Evolutionary conservation across 1,284 basidiomycete species (phyloP), one percentile per base, ranked within the genome.

Genomic region (Cutaneotrichosporon mucoides): DNA sequence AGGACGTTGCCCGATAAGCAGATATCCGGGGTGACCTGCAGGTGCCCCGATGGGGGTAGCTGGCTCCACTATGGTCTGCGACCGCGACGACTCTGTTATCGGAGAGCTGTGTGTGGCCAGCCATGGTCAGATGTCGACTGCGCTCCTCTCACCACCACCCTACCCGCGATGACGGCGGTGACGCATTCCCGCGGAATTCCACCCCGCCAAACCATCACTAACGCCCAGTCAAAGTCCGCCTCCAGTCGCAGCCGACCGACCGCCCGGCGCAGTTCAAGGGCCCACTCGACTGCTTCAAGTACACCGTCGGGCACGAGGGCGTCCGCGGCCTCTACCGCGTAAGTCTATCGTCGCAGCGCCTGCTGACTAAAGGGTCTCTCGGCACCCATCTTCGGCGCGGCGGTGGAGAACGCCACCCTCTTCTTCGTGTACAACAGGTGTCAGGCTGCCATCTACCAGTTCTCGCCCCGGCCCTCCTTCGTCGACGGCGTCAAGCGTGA

Each of bases 371-470:
- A 93, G 90, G 92, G 92, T 55, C 80, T 95, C 1, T 89, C 90
- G 6, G 90, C 90, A 64, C 92, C 93, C 1, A 84, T 96, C 15
- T 83, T 89, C 1, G 92, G 92, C 7, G 88, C 92, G n/a, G 92
- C 92, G 82, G 85, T 85, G 37, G 91, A 96, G 78, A 95, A 93
- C 69, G 92, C 92, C 5, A 84, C 84, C 4, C 81, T 94, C 42
- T 96, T 99, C 78, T 81, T 97, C 56, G 83, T 89, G 5, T 94
- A 95, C 75, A 87, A 87, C 62, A 86, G 90, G 63, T 82, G 92
- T 46, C 91, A 96, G 77, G 84, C 84, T 65, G 73, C 84, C 37
- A 84, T 92, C 8, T 67, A 78, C 12, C 59, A 66, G 3, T 59
- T 75, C 0, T 55, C 53, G 58, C 60, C 40, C 65, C 68, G 6